phyloP scores from a whole-genome alignment of 805 yeast species.

The Lipomyces chichibuensis region DNA sequence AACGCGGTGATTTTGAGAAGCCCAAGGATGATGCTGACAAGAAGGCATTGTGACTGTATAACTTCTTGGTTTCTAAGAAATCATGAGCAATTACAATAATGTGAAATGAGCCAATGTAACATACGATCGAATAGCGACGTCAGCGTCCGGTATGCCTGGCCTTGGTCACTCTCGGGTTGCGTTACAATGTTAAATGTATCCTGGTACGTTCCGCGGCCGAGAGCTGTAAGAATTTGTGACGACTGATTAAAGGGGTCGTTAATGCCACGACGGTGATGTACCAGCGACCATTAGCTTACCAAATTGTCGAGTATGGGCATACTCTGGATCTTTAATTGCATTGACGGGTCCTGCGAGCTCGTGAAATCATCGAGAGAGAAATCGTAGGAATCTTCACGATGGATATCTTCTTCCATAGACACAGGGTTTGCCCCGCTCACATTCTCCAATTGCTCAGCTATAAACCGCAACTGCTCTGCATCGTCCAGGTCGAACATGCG shows the following conservation, averaged over 20 bases:
- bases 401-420: conserved; percentile 10
- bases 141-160: conserved; percentile 63
- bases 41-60: conserved; percentile 74
- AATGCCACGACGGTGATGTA: neutral
- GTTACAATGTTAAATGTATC: conserved; percentile 72
- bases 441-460: conserved; percentile 39
- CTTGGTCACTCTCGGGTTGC: conserved; percentile 63
- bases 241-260: conserved; percentile 45
- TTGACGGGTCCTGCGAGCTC: conserved; percentile 19
- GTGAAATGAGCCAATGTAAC: neutral
- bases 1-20: conserved; percentile 39
- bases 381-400: conserved; percentile 12
- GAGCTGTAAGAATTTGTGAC: conserved; percentile 72
- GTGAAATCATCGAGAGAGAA: conserved; percentile 16
- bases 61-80: conserved; percentile 57
- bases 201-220: conserved; percentile 75
- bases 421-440: conserved; percentile 49
- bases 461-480: conserved; percentile 40
- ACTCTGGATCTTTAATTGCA: conserved; percentile 30
- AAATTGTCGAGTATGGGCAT: conserved; percentile 79
- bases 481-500: conserved; percentile 36
- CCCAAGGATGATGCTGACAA: conserved; percentile 64
- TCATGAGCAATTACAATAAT: neutral
- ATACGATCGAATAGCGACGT: conserved; percentile 70
- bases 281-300: conserved; percentile 11